Percentiles rank a stretch among this genome's conserved stretches.
phyloP scores from a whole-genome alignment of 2,329 filamentous ascomycete genomes.

The Paramyrothecium sp. region DNA sequence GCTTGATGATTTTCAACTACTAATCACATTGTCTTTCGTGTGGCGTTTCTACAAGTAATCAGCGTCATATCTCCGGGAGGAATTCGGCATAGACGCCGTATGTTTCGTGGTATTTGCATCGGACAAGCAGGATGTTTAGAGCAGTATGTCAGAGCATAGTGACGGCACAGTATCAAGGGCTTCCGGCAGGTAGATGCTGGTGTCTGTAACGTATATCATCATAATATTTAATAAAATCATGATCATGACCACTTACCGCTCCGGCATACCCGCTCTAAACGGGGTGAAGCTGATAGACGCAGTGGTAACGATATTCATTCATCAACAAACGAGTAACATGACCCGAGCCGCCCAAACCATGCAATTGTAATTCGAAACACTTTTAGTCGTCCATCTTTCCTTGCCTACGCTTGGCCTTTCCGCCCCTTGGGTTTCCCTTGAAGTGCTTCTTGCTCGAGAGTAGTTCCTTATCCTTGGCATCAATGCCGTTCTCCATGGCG shows the following conservation, averaged over 20 bases:
- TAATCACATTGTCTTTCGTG: conserved; percentile 1
- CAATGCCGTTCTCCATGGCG: conserved; percentile 80
- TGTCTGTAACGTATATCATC: too few relatives aligned
- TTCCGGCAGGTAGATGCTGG: too few relatives aligned
- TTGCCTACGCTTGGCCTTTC: conserved; percentile 46
- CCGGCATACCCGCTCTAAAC: too few relatives aligned
- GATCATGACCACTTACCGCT: too few relatives aligned
- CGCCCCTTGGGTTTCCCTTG: conserved; percentile 69
- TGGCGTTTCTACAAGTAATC: background rate
- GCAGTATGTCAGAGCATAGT: too few relatives aligned
- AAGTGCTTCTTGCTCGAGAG: conserved; percentile 86
- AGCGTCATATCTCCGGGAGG: too few relatives aligned
- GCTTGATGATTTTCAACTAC: conserved; percentile 47
- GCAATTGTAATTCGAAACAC: conserved; percentile 6
- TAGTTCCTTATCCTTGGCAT: conserved; percentile 71
- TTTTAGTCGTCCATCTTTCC: conserved; percentile 10
- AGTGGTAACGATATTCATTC: background rate
- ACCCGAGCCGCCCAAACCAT: background rate
- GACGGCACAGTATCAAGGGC: too few relatives aligned
- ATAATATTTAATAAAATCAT: too few relatives aligned
- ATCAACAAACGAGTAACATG: background rate
- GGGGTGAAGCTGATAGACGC: too few relatives aligned
- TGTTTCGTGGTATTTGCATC: too few relatives aligned
- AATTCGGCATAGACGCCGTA: too few relatives aligned
- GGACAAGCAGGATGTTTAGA: too few relatives aligned